These are phyloP conservation scores for Tetratostichococcus sp. DNA, from an alignment of 139 green algal genomes.

Conservation along the genomic window DNA sequence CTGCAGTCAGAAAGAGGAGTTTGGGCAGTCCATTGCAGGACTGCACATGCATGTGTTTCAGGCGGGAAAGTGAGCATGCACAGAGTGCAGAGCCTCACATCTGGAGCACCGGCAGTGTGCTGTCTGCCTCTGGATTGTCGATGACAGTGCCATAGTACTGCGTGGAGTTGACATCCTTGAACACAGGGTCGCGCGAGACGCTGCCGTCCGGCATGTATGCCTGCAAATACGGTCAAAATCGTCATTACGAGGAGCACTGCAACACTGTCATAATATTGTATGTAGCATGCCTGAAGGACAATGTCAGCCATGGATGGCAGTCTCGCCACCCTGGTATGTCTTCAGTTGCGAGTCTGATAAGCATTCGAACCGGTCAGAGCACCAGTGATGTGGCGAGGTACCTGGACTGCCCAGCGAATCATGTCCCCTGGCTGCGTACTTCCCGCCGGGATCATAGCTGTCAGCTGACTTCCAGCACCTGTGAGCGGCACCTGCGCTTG, in stretches of 20 bases:
- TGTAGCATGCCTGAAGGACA: too few relatives aligned
- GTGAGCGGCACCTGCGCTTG: neutral
- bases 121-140: constrained; percentile 2
- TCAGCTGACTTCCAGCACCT: neutral
- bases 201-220: neutral
- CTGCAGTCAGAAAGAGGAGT: constrained; percentile 9
- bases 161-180: neutral
- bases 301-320: too few relatives aligned
- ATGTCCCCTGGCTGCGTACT: constrained; percentile 33
- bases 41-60: too few relatives aligned
- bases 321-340: too few relatives aligned
- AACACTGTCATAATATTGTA: too few relatives aligned
- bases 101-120: constrained; percentile 32
- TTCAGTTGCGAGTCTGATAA: too few relatives aligned
- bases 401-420: constrained; percentile 39
- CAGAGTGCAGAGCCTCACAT: neutral
- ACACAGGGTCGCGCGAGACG: constrained; percentile 11
- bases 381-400: neutral
- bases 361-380: neutral
- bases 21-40: too few relatives aligned
- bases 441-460: constrained; percentile 26
- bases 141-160: constrained; percentile 40
- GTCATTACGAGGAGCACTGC: too few relatives aligned
- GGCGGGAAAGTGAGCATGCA: too few relatives aligned
- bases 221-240: neutral